phyloP scores from a whole-genome alignment of 164 flowering plant species.

The Euptelea pleiosperma region DNA sequence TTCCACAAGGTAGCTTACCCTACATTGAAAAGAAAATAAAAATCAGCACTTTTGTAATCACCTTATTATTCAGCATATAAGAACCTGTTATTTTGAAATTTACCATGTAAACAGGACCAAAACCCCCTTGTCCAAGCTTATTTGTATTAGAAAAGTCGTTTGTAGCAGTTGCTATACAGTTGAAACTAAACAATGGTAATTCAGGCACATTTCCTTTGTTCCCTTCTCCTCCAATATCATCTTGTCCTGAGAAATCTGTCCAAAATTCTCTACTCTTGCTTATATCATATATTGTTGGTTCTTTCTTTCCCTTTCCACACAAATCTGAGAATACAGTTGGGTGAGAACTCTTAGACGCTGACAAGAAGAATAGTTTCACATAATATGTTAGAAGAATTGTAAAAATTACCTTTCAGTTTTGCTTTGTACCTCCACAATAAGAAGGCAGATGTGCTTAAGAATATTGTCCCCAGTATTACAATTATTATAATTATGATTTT shows the following conservation, averaged over 20 bases:
- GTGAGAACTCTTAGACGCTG: background rate
- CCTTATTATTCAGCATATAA: background rate
- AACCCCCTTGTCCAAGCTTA: constrained; percentile 80
- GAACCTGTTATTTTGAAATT: background rate
- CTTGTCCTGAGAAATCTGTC: constrained; percentile 34
- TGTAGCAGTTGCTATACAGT: constrained; percentile 44
- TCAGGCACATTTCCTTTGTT: constrained; percentile 34
- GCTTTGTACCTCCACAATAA: constrained; percentile 36
- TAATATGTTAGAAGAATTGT: background rate
- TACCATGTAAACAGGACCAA: constrained; percentile 85
- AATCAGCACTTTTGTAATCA: background rate
- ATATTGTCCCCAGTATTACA: constrained; percentile 18
- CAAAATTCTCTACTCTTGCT: constrained; percentile 32
- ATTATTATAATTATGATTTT: constrained; percentile 18
- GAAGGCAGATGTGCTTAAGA: constrained; percentile 18
- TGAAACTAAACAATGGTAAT: constrained; percentile 42
- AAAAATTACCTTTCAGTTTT: constrained; percentile 31
- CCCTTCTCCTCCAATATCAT: constrained; percentile 31
- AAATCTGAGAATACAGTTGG: constrained; percentile 8
- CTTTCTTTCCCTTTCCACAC: constrained; percentile 14
- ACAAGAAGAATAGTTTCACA: background rate
- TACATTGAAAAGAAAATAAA: constrained; percentile 10
- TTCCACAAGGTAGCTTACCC: constrained; percentile 53
- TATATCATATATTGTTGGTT: constrained; percentile 9
- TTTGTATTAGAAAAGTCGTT: constrained; percentile 44